phyloP scores from a whole-genome alignment of 2,329 filamentous ascomycete species.

The Bipolaris zeicola region DNA sequence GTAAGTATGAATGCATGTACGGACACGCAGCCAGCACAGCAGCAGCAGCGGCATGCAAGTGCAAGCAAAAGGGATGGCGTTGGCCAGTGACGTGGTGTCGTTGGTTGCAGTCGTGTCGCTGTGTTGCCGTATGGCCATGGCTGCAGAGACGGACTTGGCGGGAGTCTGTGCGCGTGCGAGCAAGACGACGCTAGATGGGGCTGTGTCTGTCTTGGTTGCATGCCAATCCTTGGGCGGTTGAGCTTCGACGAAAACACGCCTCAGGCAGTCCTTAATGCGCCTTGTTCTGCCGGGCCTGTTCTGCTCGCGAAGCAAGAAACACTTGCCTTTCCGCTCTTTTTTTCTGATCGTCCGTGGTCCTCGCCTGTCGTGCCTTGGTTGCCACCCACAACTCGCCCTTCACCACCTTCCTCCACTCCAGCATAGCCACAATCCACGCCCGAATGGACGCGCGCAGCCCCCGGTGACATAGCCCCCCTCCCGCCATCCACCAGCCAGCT shows the following conservation, averaged over 20 bases:
- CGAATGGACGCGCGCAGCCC: constrained; percentile 15
- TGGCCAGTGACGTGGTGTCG: not conserved
- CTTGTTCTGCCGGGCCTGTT: not conserved
- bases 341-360: not conserved
- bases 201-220: constrained; percentile 10
- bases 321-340: not conserved
- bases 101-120: not conserved
- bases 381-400: not conserved
- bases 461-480: constrained; percentile 16
- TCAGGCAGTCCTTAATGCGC: not conserved
- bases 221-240: not conserved
- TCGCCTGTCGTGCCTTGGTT: not conserved
- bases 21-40: too few species aligned
- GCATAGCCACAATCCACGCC: constrained; percentile 6
- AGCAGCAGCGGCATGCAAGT: too few species aligned
- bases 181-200: constrained; percentile 4
- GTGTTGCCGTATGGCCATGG: not conserved
- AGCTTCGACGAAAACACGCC: not conserved
- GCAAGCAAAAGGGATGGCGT: too few species aligned
- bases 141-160: constrained; percentile 7
- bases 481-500: constrained; percentile 4
- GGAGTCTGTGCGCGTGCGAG: not conserved
- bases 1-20: too few species aligned
- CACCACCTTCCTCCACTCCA: not conserved
- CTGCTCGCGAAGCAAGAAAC: not conserved